These are phyloP conservation scores for Gossypium anomalum DNA, from an alignment of 345 rosid species.

Conservation along the genomic window DNA sequence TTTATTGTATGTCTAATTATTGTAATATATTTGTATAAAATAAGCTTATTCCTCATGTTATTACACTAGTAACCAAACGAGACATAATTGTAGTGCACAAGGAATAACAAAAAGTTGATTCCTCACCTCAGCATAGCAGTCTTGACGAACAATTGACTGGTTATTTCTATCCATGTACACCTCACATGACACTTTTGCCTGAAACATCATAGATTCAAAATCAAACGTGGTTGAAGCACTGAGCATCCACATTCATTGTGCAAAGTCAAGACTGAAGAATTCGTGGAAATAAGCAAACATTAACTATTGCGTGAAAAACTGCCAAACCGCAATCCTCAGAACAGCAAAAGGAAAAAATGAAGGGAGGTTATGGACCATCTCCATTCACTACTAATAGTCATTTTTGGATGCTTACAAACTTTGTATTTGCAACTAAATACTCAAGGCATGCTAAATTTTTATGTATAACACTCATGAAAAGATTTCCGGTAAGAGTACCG, in stretches of 20 bases:
- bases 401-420: background rate
- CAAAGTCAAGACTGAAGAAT: background rate
- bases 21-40: too few relatives aligned
- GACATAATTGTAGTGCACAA: background rate
- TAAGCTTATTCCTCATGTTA: too few relatives aligned
- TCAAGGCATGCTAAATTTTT: background rate
- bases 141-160: slow-evolving; percentile 58
- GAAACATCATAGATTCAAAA: slow-evolving; percentile 20
- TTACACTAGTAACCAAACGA: too few relatives aligned
- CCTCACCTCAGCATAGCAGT: slow-evolving; percentile 64
- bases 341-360: background rate
- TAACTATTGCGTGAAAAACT: background rate
- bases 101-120: background rate
- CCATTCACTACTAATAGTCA: background rate
- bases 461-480: background rate
- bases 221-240: slow-evolving; percentile 1
- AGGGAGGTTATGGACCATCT: background rate
- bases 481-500: background rate
- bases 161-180: slow-evolving; percentile 54
- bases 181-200: slow-evolving; percentile 74
- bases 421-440: background rate
- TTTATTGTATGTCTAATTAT: too few relatives aligned
- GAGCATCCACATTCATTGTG: background rate
- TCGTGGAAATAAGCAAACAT: background rate
- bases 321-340: background rate